These are phyloP conservation scores for Delonix regia DNA, from an alignment of 306 rosid genomes.

Conservation along the genomic window DNA sequence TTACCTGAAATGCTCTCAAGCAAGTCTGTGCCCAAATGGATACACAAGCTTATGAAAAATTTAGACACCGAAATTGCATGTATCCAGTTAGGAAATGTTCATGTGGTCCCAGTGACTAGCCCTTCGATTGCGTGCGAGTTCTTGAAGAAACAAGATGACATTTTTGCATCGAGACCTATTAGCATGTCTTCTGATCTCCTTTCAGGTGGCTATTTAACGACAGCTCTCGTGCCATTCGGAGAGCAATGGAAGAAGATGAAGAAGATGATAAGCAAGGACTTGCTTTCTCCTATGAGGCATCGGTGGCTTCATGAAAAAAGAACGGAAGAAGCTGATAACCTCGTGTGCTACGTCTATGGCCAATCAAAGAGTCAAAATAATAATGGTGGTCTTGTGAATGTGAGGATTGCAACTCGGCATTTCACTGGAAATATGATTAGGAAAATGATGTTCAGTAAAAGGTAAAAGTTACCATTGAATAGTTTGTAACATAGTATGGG, in stretches of 20 bases:
- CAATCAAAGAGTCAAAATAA: neutral
- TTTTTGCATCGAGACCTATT: slow-evolving; percentile 47
- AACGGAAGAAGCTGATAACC: slow-evolving; percentile 45
- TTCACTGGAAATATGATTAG: slow-evolving; percentile 44
- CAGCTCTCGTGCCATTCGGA: slow-evolving; percentile 34
- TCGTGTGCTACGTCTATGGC: slow-evolving; percentile 38
- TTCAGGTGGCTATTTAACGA: slow-evolving; percentile 29
- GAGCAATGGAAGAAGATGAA: slow-evolving; percentile 47
- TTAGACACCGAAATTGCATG: slow-evolving; percentile 6
- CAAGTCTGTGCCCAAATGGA: slow-evolving; percentile 31
- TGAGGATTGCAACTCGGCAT: slow-evolving; percentile 33
- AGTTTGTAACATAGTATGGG: neutral
- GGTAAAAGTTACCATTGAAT: slow-evolving; percentile 29
- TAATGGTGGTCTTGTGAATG: slow-evolving; percentile 28
- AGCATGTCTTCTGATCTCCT: slow-evolving; percentile 21
- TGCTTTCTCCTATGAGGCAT: slow-evolving; percentile 25
- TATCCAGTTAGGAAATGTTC: slow-evolving; percentile 28
- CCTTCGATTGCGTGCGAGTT: slow-evolving; percentile 46
- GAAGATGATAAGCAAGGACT: slow-evolving; percentile 40
- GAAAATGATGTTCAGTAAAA: slow-evolving; percentile 39
- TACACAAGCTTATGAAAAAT: slow-evolving; percentile 32
- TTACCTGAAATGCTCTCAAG: slow-evolving; percentile 25
- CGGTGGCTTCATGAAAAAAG: slow-evolving; percentile 44
- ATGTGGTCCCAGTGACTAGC: slow-evolving; percentile 33
- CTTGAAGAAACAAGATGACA: slow-evolving; percentile 46